Base-by-base conservation (phyloP, 345 rosid genomes). In the Eucalyptus marginata region DNA sequence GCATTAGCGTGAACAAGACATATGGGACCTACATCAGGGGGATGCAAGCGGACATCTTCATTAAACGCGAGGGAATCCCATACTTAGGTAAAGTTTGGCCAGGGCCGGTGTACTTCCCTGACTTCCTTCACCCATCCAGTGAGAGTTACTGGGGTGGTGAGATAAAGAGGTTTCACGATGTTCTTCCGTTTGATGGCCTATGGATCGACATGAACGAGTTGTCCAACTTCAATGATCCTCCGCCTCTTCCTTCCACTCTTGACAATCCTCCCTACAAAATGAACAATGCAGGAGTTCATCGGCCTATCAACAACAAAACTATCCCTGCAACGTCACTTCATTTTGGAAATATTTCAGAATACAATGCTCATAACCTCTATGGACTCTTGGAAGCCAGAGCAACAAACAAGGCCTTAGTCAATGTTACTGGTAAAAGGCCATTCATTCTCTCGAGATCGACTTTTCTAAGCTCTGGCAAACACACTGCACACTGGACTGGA, bases 151-250 rank as follows among this genome's bases (percentile, higher is more conserved):
- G 98, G 98, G 87, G 87, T 44, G 89, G 91, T 3, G 98, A 96
- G 86, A 95, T 96, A 90, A 91, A 92, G 87, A 71, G 87, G 25
- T 96, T 95, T 89, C 93, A 88, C 20, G 94, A 95, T 14, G 33
- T 88, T 87, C 91, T 96, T 31, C 93, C 94, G 4, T 43, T 94
- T 40, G 98, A 96, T 89, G 98, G 97, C 83, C 52, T 95, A 64
- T 96, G 98, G 98, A 31, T 96, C 51, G 98, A 96, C 92, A 96
- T 96, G 98, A 96, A 96, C 27, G 97, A 95, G 92, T 4, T 94
- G 49, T 92, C 97, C 36, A 96, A 94, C 89, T 96, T 96, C 92
- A 89, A 90, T 4, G 90, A 94, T 44, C 59, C 97, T 50, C 87
- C 92, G 13, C 83, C 91, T 9, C 86, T 59, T 24, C 94, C 64